These are phyloP conservation scores for Pseudogymnoascus sp. DNA, from an alignment of 2,329 filamentous ascomycete genomes.

Conservation along the genomic window DNA sequence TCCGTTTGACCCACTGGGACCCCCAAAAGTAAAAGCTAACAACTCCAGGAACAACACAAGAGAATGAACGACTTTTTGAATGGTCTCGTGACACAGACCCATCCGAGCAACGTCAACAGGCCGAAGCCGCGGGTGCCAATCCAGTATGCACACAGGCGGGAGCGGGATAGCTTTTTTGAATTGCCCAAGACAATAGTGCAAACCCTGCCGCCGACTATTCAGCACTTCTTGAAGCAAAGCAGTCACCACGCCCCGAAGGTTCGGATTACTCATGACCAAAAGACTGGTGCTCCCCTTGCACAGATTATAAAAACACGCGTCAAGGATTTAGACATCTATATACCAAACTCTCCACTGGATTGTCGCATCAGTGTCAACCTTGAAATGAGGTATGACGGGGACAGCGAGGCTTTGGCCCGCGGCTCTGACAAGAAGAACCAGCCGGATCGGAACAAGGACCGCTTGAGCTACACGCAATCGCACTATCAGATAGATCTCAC, in stretches of 20 bases:
- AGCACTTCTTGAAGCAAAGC: conserved; percentile 35
- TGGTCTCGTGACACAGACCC: conserved; percentile 48
- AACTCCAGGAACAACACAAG: conserved; percentile 63
- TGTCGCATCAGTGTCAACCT: conserved; percentile 91
- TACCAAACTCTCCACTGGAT: conserved; percentile 70
- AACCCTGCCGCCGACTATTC: conserved; percentile 55
- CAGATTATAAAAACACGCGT: conserved; percentile 91
- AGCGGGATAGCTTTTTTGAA: conserved; percentile 77
- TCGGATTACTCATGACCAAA: conserved; percentile 68
- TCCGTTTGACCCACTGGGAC: background rate
- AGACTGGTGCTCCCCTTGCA: conserved; percentile 58
- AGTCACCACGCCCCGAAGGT: conserved; percentile 41
- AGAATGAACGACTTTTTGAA: conserved; percentile 81
- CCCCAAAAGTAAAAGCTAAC: conserved; percentile 6
- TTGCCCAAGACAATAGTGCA: conserved; percentile 52
- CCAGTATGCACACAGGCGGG: conserved; percentile 71
- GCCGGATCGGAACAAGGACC: conserved; percentile 72
- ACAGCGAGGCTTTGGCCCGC: conserved; percentile 41
- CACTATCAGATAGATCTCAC: conserved; percentile 88
- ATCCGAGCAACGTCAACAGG: conserved; percentile 39
- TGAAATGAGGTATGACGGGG: conserved; percentile 78
- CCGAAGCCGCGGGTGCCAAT: conserved; percentile 50
- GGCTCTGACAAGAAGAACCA: conserved; percentile 22
- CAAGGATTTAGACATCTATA: conserved; percentile 77
- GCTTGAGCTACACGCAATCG: conserved; percentile 81